Conservation (phyloP, 495 filamentous ascomycete species). For the Sordaria brevicollis region DNA sequence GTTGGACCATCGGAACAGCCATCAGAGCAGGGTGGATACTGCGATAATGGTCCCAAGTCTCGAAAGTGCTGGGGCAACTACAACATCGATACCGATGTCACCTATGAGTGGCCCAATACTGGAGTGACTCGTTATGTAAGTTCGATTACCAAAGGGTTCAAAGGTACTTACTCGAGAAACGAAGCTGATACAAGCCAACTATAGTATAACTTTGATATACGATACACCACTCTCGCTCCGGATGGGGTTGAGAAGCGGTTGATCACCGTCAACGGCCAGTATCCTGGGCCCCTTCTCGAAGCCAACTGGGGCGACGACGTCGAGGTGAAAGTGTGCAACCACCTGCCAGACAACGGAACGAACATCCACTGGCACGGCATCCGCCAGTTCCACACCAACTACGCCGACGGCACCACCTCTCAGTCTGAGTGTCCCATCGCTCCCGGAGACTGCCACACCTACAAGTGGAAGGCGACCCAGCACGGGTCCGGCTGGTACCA, state of each 20-base stretch:
- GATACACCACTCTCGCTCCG: background rate
- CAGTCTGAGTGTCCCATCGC: constrained; percentile 36
- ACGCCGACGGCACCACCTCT: constrained; percentile 28
- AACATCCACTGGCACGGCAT: constrained; percentile 44
- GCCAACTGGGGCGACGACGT: constrained; percentile 46
- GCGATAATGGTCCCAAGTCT: constrained; percentile 6
- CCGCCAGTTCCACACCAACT: constrained; percentile 15
- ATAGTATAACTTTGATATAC: background rate
- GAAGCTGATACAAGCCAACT: too few species aligned
- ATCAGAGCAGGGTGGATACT: background rate
- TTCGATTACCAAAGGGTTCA: too few species aligned
- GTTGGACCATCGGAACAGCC: background rate
- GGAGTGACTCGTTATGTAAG: constrained; percentile 8
- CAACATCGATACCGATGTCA: constrained; percentile 5
- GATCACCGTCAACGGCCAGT: constrained; percentile 19
- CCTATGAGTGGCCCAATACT: constrained; percentile 3
- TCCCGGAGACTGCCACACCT: constrained; percentile 23
- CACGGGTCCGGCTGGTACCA: constrained; percentile 32
- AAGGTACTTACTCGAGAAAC: too few species aligned
- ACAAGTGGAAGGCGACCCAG: constrained; percentile 35
- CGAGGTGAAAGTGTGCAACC: constrained; percentile 38
- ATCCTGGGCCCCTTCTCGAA: constrained; percentile 41
- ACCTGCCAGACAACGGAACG: constrained; percentile 16
- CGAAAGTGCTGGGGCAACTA: constrained; percentile 11
- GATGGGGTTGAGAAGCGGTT: background rate